phyloP scores from a whole-genome alignment of 2,329 filamentous ascomycete genomes.

The Lasiodiplodia theobromae region DNA sequence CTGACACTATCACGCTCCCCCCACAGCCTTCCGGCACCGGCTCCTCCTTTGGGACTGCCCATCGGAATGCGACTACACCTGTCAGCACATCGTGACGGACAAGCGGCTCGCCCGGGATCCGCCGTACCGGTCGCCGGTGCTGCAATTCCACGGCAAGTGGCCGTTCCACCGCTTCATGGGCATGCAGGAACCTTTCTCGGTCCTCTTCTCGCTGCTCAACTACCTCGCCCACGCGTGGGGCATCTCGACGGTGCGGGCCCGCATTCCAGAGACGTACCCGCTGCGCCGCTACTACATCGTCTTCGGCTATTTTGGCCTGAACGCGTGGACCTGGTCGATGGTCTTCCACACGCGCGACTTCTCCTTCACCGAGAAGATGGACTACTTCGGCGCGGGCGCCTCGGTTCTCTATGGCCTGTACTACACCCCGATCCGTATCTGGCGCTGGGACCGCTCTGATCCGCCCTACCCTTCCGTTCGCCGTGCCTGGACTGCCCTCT shows the following conservation, averaged over 20 bases:
- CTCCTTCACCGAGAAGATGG: conserved; percentile 83
- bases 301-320: conserved; percentile 82
- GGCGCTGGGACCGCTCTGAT: conserved; percentile 73
- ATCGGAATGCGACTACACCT: conserved; percentile 96
- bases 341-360: conserved; percentile 95
- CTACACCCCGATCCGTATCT: conserved; percentile 81
- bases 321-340: conserved; percentile 86
- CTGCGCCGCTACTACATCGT: conserved; percentile 80
- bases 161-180: conserved; percentile 90
- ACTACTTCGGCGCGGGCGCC: conserved; percentile 94
- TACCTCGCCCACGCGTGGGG: conserved; percentile 84
- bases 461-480: conserved; percentile 61
- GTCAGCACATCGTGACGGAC: conserved; percentile 89
- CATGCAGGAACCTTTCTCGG: conserved; percentile 93
- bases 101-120: conserved; percentile 70
- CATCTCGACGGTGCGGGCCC: conserved; percentile 71
- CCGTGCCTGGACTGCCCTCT: conserved; percentile 77
- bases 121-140: conserved; percentile 70
- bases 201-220: conserved; percentile 93
- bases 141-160: conserved; percentile 99
- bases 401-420: conserved; percentile 91
- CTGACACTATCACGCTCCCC: background rate
- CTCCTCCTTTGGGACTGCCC: conserved; percentile 92
- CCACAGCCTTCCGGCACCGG: conserved; percentile 78
- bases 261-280: conserved; percentile 75